Percentiles rank a stretch among this genome's conserved stretches.
phyloP scores from a whole-genome alignment of 2,329 filamentous ascomycete genomes.

The Penicillium sp. region DNA sequence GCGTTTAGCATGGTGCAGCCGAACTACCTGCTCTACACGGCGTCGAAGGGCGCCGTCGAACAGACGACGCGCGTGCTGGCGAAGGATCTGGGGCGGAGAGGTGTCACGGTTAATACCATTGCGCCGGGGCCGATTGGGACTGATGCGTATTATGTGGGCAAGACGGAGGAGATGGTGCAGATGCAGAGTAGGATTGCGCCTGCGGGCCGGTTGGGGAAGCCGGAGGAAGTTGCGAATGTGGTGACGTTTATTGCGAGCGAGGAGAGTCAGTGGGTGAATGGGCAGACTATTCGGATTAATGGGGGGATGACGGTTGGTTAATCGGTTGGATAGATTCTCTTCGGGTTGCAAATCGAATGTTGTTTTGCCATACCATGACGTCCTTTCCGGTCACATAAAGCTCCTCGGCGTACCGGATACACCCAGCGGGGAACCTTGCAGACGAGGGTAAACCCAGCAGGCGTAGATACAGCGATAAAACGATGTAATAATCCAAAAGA shows the following conservation, averaged over 20 bases:
- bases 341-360: no score
- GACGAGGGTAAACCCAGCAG: no score
- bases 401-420: no score
- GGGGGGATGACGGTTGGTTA: neutral
- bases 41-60: slow-evolving; percentile 76
- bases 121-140: slow-evolving; percentile 71
- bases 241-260: slow-evolving; percentile 16
- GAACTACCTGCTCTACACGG: slow-evolving; percentile 75
- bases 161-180: slow-evolving; percentile 13
- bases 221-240: slow-evolving; percentile 17
- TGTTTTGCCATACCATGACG: no score
- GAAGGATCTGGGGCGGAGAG: slow-evolving; percentile 69
- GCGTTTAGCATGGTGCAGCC: slow-evolving; percentile 64
- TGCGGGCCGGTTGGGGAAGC: slow-evolving; percentile 8
- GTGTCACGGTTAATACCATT: slow-evolving; percentile 70
- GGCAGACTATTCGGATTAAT: slow-evolving; percentile 9
- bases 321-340: no score
- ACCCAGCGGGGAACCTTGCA: no score
- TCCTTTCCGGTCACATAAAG: no score
- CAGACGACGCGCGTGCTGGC: slow-evolving; percentile 77
- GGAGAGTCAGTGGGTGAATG: slow-evolving; percentile 20
- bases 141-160: slow-evolving; percentile 64
- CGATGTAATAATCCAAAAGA: no score
- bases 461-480: no score
- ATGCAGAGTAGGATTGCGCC: slow-evolving; percentile 12